phyloP scores from a whole-genome alignment of 208 protist species.

The Crithidia brevicula region DNA sequence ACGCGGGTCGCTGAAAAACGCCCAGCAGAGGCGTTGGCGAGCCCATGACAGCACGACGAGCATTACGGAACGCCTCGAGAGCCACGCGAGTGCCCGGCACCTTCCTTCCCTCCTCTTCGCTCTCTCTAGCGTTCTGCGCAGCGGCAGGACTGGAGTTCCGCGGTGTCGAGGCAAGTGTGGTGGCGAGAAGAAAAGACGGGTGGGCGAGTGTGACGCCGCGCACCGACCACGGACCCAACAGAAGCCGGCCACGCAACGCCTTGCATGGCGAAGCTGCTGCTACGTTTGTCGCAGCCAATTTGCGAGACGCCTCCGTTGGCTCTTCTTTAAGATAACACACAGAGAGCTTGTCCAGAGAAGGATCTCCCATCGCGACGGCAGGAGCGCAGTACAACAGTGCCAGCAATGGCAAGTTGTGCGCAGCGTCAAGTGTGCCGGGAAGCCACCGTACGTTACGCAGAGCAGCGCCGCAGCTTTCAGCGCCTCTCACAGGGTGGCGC shows the following conservation, averaged over 20 bases:
- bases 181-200: conserved; percentile 23
- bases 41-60: neutral
- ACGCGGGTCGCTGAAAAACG: conserved; percentile 31
- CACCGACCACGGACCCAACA: conserved; percentile 28
- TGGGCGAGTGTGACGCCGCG: conserved; percentile 23
- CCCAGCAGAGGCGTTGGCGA: conserved; percentile 8
- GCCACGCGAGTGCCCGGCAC: neutral
- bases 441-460: conserved; percentile 49
- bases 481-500: neutral
- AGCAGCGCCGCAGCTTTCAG: neutral
- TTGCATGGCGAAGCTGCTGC: neutral
- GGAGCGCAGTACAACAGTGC: conserved; percentile 39
- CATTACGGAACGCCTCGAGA: conserved; percentile 1
- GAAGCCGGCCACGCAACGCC: conserved; percentile 4
- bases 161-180: conserved; percentile 2
- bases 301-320: no score
- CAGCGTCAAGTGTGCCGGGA: conserved; percentile 29
- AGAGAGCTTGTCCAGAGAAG: conserved; percentile 26
- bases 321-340: conserved; percentile 22
- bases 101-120: neutral
- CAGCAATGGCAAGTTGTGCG: conserved; percentile 39
- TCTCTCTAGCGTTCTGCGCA: neutral
- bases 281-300: no score
- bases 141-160: neutral
- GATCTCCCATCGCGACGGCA: neutral